A percentile compares a stretch with the other conserved stretches of the same genome.
Conservation (phyloP, 2,329 filamentous ascomycete species). For the Gyromitra esculenta region DNA sequence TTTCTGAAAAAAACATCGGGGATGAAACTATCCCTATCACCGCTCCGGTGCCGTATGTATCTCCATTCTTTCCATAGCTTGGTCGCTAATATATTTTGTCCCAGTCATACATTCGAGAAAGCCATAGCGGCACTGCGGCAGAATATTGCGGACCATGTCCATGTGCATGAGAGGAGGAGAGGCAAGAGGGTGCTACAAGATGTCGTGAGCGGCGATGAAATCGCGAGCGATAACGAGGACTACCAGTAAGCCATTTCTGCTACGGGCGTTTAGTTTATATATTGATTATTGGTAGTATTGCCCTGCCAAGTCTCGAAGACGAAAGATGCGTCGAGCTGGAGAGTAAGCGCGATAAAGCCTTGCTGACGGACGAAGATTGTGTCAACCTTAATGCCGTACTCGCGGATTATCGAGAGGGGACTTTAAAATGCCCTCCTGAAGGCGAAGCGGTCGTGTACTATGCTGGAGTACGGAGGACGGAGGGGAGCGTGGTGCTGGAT, state of each 20-base stretch:
- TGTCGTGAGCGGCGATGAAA: not conserved
- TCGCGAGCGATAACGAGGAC: not conserved
- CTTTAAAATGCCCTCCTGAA: not conserved
- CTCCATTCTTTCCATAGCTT: too few relatives aligned
- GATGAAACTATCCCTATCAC: too few relatives aligned
- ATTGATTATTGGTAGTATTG: not conserved
- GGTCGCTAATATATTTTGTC: too few relatives aligned
- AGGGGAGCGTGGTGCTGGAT: not conserved
- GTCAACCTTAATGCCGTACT: not conserved
- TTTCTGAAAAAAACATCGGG: too few relatives aligned
- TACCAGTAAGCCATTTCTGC: not conserved
- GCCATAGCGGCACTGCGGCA: too few relatives aligned
- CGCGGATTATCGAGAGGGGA: not conserved
- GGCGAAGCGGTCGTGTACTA: not conserved
- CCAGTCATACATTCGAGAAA: too few relatives aligned
- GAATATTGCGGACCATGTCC: too few relatives aligned
- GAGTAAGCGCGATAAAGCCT: not conserved
- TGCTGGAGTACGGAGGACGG: not conserved
- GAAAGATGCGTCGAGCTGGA: not conserved
- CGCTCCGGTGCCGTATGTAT: too few relatives aligned
- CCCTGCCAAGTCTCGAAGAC: not conserved
- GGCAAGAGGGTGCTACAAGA: too few relatives aligned
- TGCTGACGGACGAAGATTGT: not conserved
- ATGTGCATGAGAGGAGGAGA: not conserved
- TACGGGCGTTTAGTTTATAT: not conserved